Evolutionary conservation across 352 stramenopile species (phyloP).

Genomic region (Globisporangium cystogenes): DNA sequence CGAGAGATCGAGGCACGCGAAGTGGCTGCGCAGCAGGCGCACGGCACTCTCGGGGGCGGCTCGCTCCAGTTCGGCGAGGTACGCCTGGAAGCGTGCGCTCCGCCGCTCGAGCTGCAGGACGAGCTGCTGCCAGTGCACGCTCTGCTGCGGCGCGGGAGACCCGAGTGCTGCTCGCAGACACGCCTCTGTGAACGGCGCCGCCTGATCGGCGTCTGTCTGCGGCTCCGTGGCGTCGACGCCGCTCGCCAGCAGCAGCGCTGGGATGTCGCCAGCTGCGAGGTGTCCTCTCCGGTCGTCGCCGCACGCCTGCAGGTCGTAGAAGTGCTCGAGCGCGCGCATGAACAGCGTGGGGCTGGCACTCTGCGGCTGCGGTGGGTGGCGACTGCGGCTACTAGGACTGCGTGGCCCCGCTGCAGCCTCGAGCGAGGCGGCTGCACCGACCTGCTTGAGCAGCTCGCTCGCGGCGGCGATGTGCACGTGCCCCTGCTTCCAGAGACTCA

Average conservation of each 20-base stretch:
- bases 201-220: neutral
- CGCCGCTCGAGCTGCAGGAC: constrained; percentile 33
- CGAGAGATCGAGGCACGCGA: constrained; percentile 33
- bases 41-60: constrained; percentile 17
- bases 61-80: constrained; percentile 24
- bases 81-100: constrained; percentile 28
- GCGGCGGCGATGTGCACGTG: constrained; percentile 34
- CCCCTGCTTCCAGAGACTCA: constrained; percentile 71
- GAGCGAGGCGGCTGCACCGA: constrained; percentile 11
- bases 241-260: neutral
- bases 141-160: no score
- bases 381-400: neutral
- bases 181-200: constrained; percentile 4
- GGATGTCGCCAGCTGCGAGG: constrained; percentile 5
- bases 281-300: constrained; percentile 2
- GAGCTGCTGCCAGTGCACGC: constrained; percentile 61
- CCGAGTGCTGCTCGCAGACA: constrained; percentile 15
- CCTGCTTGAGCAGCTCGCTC: constrained; percentile 28
- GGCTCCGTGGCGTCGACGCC: neutral
- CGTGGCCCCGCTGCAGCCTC: neutral
- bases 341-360: neutral
- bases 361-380: neutral
- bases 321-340: constrained; percentile 12
- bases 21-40: constrained; percentile 21
- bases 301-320: constrained; percentile 17